Evolutionary conservation across 2,329 filamentous ascomycete species (phyloP).

Genomic region (Diaporthe capsici): DNA sequence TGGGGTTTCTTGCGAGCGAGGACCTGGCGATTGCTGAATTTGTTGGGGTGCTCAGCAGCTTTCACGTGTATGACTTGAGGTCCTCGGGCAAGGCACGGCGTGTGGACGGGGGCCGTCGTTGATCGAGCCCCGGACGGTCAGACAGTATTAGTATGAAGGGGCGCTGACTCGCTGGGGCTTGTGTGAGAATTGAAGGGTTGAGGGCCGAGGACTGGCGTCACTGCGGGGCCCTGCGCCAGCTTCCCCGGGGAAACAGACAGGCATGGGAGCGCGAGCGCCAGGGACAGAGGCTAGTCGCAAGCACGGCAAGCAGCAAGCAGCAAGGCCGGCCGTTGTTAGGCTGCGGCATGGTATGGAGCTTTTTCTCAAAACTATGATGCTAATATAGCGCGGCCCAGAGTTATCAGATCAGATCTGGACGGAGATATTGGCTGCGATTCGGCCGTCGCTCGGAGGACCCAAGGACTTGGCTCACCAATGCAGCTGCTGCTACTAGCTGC

Average conservation of each 20-base stretch:
- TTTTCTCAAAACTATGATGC: not conserved
- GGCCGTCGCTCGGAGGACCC: constrained; percentile 3
- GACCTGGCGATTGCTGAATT: not conserved
- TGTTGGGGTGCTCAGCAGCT: not conserved
- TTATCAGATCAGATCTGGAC: constrained; percentile 18
- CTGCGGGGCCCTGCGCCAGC: constrained; percentile 31
- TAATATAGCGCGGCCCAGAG: constrained; percentile 15
- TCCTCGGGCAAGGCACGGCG: constrained; percentile 8
- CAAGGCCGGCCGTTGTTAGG: not conserved
- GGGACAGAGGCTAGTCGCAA: not conserved
- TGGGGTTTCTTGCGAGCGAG: not conserved
- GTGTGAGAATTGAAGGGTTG: constrained; percentile 1
- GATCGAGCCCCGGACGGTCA: constrained; percentile 17
- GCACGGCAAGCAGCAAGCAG: not conserved
- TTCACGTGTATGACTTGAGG: not conserved
- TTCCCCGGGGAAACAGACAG: constrained; percentile 5
- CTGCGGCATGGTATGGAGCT: not conserved
- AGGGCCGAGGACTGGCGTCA: constrained; percentile 23
- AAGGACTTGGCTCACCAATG: constrained; percentile 17
- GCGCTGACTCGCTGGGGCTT: constrained; percentile 23
- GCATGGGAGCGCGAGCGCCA: constrained; percentile 15
- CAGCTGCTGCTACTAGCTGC: not conserved
- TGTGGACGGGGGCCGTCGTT: not conserved
- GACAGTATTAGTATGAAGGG: constrained; percentile 23
- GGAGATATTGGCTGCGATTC: not conserved